These are phyloP conservation scores for Sporobolus alterniflorus DNA, from an alignment of 202 grass and related monocot genomes.

Conservation along the genomic window DNA sequence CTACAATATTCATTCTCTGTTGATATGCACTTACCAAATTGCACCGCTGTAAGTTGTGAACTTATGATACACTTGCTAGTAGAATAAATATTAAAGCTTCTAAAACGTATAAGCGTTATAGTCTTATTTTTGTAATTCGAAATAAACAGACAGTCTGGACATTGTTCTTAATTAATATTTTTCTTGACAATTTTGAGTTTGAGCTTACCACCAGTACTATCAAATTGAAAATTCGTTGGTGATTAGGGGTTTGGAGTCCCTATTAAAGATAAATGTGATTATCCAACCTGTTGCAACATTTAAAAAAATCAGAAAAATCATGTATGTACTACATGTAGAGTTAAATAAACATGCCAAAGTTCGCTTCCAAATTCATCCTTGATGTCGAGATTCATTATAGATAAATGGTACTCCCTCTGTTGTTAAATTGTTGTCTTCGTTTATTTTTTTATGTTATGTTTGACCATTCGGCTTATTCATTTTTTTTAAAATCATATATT, in stretches of 20 bases:
- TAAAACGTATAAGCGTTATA: background rate
- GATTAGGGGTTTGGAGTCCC: background rate
- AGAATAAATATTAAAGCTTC: background rate
- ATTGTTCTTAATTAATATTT: constrained; percentile 14
- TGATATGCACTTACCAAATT: background rate
- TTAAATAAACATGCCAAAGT: background rate
- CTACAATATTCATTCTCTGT: background rate
- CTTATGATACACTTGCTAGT: background rate
- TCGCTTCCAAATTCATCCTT: background rate
- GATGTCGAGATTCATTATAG: background rate
- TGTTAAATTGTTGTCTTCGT: too few relatives aligned
- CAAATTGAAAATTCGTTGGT: background rate
- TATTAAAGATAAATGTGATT: background rate
- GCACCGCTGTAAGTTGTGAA: background rate
- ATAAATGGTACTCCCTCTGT: background rate
- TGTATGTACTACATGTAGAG: background rate
- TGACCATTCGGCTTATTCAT: too few relatives aligned
- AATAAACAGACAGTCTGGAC: constrained; percentile 7
- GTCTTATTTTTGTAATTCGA: background rate
- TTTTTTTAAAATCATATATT: too few relatives aligned
- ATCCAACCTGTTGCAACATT: background rate
- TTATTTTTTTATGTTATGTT: too few relatives aligned
- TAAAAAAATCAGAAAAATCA: background rate
- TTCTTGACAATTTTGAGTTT: background rate
- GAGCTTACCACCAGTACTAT: background rate